A percentile compares a stretch with the other conserved stretches of the same genome.
Evolutionary conservation across 768 basidiomycete species (phyloP).

Genomic region (Boletus speciosus): DNA sequence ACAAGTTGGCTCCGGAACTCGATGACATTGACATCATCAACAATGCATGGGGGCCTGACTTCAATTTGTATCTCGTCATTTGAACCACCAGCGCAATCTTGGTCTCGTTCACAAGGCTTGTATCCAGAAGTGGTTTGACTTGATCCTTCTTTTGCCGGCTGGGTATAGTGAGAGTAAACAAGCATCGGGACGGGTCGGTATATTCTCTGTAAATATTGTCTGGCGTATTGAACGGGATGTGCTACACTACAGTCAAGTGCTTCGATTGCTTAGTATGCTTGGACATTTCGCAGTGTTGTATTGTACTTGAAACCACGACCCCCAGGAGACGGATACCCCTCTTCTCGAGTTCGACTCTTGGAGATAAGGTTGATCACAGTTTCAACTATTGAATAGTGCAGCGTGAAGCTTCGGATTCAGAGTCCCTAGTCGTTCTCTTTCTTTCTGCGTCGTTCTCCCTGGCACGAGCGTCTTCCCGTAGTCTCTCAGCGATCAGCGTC

Average conservation of each 20-base stretch:
- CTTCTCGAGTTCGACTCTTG: neutral
- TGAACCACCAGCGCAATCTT: constrained; percentile 27
- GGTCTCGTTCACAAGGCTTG: constrained; percentile 25
- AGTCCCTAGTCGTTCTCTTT: neutral
- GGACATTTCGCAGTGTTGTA: neutral
- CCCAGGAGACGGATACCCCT: neutral
- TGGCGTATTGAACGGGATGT: neutral
- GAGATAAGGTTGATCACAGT: neutral
- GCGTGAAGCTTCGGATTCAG: neutral
- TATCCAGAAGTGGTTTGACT: constrained; percentile 38
- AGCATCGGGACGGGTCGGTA: constrained; percentile 33
- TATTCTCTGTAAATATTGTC: neutral
- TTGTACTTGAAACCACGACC: neutral
- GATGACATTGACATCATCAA: constrained; percentile 32
- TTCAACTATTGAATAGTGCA: neutral
- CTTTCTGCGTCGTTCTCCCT: neutral
- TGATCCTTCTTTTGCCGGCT: constrained; percentile 22
- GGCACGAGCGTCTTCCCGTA: neutral
- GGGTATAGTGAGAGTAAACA: constrained; percentile 40
- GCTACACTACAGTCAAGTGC: too few species aligned
- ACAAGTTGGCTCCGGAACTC: constrained; percentile 17
- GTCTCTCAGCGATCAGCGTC: neutral
- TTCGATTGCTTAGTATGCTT: neutral
- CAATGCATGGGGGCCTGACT: constrained; percentile 42
- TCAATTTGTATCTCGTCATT: constrained; percentile 37